Base-by-base conservation (phyloP, 2,329 filamentous ascomycete genomes). In the Fusarium tanahbumbuense region DNA sequence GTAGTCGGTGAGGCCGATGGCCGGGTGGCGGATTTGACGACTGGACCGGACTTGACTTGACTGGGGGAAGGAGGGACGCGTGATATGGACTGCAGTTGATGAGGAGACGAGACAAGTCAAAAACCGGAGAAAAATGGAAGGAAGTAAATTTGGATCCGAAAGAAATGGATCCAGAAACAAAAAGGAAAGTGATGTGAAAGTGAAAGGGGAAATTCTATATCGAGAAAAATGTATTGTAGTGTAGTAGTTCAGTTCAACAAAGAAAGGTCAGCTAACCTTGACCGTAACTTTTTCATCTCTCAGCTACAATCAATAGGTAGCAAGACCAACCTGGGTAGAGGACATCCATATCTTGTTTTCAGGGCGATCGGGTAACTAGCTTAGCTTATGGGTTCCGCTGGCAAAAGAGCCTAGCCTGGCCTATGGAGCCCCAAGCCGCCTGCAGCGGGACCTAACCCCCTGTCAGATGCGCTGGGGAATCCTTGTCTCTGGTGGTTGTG, bases 401-500 rank as follows among this genome's bases (percentile, higher is more conserved):
- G 49, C 49, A 37, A 37, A 37, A 37, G 34, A 37, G 34, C 34
- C 46, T 48, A 48, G 46, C n/a, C 25, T 30, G 25, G 30, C 48
- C 48, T 37, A 53, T 37, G 34, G 34, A 53, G 49, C 49, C 23
- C 34, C 34, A 37, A 37, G 34, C 34, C 34, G 34, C 34, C 34
- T 37, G 34, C 34, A 53, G 49, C 49, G 37, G 49, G 34, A 53
- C 22, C 37, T 20, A 42, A 16, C 25, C 34, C 49, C 49, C 48
- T 41, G 57, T 46, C 60, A 30, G 56, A 23, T 58, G 45, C 61
- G 67, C 76, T 71, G 74, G 76, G 74, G 73, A 75, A 75, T 68
- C 75, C 76, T 70, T 76, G 75, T 73, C 64, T 67, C 25, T 40
- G 28, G 40, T 25, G 37, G 48, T 50, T 52, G 64, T 69, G 66